Percentiles rank a stretch among this genome's conserved stretches.
These are phyloP conservation scores for Leccinum insolens DNA, from an alignment of 1,284 basidiomycete species.

Conservation along the genomic window DNA sequence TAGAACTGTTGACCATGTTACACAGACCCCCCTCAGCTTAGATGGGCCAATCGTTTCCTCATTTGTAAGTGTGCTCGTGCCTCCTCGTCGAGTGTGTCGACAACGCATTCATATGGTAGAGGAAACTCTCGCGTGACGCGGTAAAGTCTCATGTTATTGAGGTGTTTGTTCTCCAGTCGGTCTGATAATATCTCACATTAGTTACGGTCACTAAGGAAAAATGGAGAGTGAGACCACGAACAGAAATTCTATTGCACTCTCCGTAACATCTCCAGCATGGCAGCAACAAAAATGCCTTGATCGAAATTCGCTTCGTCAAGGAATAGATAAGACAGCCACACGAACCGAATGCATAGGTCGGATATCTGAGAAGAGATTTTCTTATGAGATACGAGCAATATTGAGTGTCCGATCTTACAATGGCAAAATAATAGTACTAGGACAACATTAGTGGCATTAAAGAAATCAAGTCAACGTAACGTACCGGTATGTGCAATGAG, in stretches of 20 bases:
- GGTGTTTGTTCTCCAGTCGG: conserved; percentile 86
- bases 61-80: neutral
- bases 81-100: conserved; percentile 39
- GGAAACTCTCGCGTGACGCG: conserved; percentile 78
- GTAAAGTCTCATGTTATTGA: conserved; percentile 83
- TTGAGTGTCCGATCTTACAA: conserved; percentile 45
- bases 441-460: conserved; percentile 2
- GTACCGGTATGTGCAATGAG: conserved; percentile 56
- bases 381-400: neutral
- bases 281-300: conserved; percentile 71
- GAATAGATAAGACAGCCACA: conserved; percentile 84
- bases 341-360: conserved; percentile 79
- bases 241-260: conserved; percentile 94
- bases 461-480: conserved; percentile 30
- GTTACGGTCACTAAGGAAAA: neutral
- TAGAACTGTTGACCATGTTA: neutral
- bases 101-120: conserved; percentile 60
- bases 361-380: conserved; percentile 47
- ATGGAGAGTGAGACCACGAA: conserved; percentile 38
- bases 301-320: conserved; percentile 48
- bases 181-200: conserved; percentile 39
- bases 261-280: conserved; percentile 76
- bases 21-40: conserved; percentile 20
- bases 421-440: conserved; percentile 75
- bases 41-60: conserved; percentile 22